A percentile compares a stretch with the other conserved stretches of the same genome.
These are phyloP conservation scores for Pleurotus citrinopileatus DNA, from an alignment of 768 basidiomycete genomes.

Conservation along the genomic window DNA sequence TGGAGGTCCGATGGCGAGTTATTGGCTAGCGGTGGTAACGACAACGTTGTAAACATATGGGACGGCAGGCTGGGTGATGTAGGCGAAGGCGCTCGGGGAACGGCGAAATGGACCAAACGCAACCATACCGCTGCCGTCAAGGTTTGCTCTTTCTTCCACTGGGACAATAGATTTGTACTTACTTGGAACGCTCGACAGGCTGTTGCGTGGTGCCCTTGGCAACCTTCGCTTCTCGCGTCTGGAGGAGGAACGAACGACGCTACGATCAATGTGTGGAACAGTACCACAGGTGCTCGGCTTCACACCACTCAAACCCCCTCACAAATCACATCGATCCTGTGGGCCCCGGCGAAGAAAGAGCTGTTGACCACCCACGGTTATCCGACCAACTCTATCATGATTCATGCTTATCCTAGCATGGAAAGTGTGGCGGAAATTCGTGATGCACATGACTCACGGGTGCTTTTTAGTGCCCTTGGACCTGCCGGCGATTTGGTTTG, in stretches of 20 bases:
- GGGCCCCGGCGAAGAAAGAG: slow-evolving; percentile 86
- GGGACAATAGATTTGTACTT: not conserved
- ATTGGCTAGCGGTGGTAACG: slow-evolving; percentile 93
- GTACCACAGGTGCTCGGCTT: slow-evolving; percentile 86
- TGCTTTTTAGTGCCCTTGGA: slow-evolving; percentile 80
- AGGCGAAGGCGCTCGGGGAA: slow-evolving; percentile 42
- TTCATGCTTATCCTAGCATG: slow-evolving; percentile 84
- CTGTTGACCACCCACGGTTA: slow-evolving; percentile 92
- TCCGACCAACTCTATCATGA: slow-evolving; percentile 80
- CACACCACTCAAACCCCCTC: slow-evolving; percentile 85
- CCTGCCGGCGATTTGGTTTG: slow-evolving; percentile 91
- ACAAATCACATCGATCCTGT: slow-evolving; percentile 90
- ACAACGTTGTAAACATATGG: slow-evolving; percentile 98
- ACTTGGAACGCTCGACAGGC: slow-evolving; percentile 48
- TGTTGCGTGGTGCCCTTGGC: slow-evolving; percentile 98
- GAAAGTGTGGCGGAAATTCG: slow-evolving; percentile 80
- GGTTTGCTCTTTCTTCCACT: slow-evolving; percentile 28
- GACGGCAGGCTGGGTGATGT: slow-evolving; percentile 75
- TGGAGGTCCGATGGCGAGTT: slow-evolving; percentile 89
- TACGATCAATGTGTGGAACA: slow-evolving; percentile 88
- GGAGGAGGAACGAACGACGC: slow-evolving; percentile 96
- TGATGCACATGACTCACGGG: slow-evolving; percentile 90
- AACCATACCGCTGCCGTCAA: slow-evolving; percentile 90
- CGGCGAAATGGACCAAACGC: slow-evolving; percentile 86
- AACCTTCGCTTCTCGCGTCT: slow-evolving; percentile 83